These are phyloP conservation scores for Taphrina populina DNA, from an alignment of 1,139 yeast genomes.

Conservation along the genomic window DNA sequence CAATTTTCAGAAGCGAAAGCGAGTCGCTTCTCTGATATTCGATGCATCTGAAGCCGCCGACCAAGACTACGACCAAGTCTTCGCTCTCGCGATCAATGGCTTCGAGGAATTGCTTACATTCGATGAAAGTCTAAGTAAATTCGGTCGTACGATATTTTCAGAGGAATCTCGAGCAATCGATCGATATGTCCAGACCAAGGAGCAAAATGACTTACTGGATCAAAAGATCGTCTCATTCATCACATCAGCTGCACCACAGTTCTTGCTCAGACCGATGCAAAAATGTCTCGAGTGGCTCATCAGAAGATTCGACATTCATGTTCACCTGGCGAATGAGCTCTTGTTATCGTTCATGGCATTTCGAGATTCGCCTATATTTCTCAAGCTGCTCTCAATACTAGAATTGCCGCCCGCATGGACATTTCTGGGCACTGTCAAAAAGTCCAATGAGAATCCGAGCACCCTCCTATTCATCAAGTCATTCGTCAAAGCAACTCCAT, in stretches of 20 bases:
- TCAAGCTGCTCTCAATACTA: slow-evolving; percentile 69
- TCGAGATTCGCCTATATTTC: slow-evolving; percentile 68
- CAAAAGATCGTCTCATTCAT: slow-evolving; percentile 72
- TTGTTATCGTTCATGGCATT: slow-evolving; percentile 74
- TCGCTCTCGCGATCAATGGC: slow-evolving; percentile 70
- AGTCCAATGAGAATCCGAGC: slow-evolving; percentile 63
- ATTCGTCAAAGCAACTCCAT: slow-evolving; percentile 59
- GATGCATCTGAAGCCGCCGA: slow-evolving; percentile 85
- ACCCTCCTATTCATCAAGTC: slow-evolving; percentile 68
- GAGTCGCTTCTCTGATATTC: slow-evolving; percentile 63
- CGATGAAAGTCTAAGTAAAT: slow-evolving; percentile 71
- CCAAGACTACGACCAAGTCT: slow-evolving; percentile 86
- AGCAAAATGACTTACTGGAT: slow-evolving; percentile 70
- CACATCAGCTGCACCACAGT: slow-evolving; percentile 69
- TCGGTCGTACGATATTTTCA: slow-evolving; percentile 71
- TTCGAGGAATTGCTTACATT: slow-evolving; percentile 66
- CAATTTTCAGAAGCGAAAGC: slow-evolving; percentile 26
- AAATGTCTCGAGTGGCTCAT: slow-evolving; percentile 93
- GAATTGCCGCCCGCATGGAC: slow-evolving; percentile 64
- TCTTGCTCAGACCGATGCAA: slow-evolving; percentile 70
- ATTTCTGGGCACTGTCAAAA: slow-evolving; percentile 70
- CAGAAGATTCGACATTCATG: slow-evolving; percentile 75
- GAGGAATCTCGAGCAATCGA: slow-evolving; percentile 77
- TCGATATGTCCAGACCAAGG: slow-evolving; percentile 67
- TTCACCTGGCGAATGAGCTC: slow-evolving; percentile 71